Evolutionary conservation across 108 stramenopile species (phyloP).

Genomic region (Cyclotella baltica): DNA sequence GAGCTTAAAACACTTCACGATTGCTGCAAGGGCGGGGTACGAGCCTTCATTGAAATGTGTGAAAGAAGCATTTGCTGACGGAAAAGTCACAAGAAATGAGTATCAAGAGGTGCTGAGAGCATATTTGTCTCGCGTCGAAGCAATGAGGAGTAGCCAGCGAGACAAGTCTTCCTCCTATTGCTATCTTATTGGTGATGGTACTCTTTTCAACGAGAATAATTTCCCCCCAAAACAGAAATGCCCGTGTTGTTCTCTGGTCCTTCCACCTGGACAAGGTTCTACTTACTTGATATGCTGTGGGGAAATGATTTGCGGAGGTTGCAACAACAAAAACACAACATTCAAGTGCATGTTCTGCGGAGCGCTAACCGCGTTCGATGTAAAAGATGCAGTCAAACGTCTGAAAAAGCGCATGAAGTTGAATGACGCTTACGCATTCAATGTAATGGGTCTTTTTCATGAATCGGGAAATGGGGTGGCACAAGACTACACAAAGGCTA

Average conservation of each 20-base stretch:
- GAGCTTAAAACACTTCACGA: background rate
- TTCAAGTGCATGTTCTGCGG: background rate
- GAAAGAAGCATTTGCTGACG: background rate
- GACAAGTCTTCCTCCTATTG: too few species aligned
- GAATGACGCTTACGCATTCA: background rate
- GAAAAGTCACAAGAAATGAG: background rate
- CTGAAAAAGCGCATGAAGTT: background rate
- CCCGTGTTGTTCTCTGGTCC: background rate
- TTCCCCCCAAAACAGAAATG: background rate
- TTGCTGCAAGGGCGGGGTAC: background rate
- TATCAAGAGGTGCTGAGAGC: background rate
- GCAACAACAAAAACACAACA: background rate
- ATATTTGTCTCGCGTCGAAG: background rate
- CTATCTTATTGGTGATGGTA: background rate
- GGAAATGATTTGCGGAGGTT: background rate
- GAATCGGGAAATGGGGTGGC: background rate
- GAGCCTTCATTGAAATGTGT: background rate
- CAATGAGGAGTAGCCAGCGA: background rate
- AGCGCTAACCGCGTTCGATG: background rate
- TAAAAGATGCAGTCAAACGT: background rate
- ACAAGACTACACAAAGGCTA: background rate
- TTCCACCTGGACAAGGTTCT: background rate
- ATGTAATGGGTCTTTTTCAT: background rate
- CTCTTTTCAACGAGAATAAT: background rate
- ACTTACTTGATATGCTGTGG: background rate